These are phyloP conservation scores for Xylaria sp. DNA, from an alignment of 495 filamentous ascomycete species.

Conservation along the genomic window DNA sequence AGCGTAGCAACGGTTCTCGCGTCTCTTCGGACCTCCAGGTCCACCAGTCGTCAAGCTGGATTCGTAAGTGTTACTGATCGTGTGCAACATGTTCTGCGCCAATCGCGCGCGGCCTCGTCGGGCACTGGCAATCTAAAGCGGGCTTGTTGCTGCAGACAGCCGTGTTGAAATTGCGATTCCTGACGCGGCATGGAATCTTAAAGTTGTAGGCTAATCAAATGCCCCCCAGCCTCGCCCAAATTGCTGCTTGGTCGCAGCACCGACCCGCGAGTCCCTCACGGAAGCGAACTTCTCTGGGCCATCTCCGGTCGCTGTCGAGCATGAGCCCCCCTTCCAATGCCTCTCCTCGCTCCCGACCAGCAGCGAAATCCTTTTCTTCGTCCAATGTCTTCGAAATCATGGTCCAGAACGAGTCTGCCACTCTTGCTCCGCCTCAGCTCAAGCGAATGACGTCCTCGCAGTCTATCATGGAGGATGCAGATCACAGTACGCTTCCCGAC, in stretches of 20 bases:
- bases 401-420: conserved; percentile 25
- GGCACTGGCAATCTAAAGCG: conserved; percentile 7
- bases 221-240: conserved; percentile 54
- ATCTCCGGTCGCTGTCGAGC: conserved; percentile 58
- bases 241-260: conserved; percentile 60
- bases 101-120: conserved; percentile 4
- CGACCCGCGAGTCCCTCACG: conserved; percentile 43
- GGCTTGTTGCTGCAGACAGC: conserved; percentile 13
- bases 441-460: conserved; percentile 40
- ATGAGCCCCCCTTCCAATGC: conserved; percentile 45
- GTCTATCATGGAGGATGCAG: conserved; percentile 50
- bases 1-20: conserved; percentile 34
- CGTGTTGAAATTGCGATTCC: conserved; percentile 15
- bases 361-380: conserved; percentile 40
- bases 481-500: conserved; percentile 58
- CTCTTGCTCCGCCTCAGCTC: conserved; percentile 41
- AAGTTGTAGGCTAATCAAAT: conserved; percentile 41
- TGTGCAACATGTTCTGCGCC: conserved; percentile 20
- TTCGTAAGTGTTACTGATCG: conserved; percentile 36
- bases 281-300: conserved; percentile 48
- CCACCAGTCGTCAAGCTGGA: conserved; percentile 47
- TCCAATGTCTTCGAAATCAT: conserved; percentile 41
- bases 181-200: neutral
- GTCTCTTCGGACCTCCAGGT: conserved; percentile 38
- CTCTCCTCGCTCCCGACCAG: conserved; percentile 39